Conservation (phyloP, 2,329 filamentous ascomycete species). For the Colletotrichum incanum region DNA sequence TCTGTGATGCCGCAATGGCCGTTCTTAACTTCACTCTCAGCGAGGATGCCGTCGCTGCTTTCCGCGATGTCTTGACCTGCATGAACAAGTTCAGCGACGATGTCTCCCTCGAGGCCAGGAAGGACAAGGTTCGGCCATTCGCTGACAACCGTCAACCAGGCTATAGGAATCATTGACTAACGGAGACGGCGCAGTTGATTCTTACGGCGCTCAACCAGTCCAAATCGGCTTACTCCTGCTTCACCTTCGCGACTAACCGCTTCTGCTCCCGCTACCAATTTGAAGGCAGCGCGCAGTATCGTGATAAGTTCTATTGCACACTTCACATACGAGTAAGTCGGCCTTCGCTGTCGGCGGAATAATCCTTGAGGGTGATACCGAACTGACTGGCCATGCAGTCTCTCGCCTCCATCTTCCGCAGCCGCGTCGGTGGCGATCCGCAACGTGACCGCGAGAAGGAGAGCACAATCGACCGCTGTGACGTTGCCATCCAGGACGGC, state of each 20-base stretch:
- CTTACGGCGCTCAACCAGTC: slow-evolving; percentile 85
- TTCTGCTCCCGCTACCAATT: slow-evolving; percentile 84
- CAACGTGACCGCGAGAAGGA: slow-evolving; percentile 74
- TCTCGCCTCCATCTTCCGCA: slow-evolving; percentile 82
- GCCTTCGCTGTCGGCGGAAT: not conserved
- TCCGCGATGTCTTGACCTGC: slow-evolving; percentile 83
- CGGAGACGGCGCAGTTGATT: slow-evolving; percentile 67
- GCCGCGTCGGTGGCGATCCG: slow-evolving; percentile 72
- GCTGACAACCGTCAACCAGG: not conserved
- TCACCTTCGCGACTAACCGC: slow-evolving; percentile 75
- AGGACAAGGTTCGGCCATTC: slow-evolving; percentile 70
- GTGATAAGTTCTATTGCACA: slow-evolving; percentile 79
- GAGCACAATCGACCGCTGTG: slow-evolving; percentile 80
- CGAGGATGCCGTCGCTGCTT: slow-evolving; percentile 78
- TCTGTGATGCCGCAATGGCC: slow-evolving; percentile 60
- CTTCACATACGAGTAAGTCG: slow-evolving; percentile 77
- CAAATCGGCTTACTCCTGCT: slow-evolving; percentile 84
- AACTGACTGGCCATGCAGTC: slow-evolving; percentile 58
- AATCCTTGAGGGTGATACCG: slow-evolving; percentile 3
- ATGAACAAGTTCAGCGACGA: slow-evolving; percentile 86
- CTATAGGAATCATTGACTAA: not conserved
- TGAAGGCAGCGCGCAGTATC: slow-evolving; percentile 65
- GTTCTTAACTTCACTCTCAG: slow-evolving; percentile 81
- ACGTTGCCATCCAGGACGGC: slow-evolving; percentile 81
- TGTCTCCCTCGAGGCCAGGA: slow-evolving; percentile 81